These are phyloP conservation scores for Citrus glauca DNA, from an alignment of 345 rosid species.

Conservation along the genomic window DNA sequence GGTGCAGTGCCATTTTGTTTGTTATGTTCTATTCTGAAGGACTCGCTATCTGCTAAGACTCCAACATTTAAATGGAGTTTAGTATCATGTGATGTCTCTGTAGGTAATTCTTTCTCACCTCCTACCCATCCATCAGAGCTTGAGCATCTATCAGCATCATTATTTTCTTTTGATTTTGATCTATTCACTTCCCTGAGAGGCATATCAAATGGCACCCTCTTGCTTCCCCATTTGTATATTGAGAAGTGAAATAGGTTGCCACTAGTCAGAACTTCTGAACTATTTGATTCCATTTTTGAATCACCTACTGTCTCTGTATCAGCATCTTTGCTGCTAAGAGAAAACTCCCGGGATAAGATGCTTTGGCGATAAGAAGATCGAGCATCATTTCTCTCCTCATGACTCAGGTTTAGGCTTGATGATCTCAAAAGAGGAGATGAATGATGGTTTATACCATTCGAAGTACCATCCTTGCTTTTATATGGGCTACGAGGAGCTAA, in stretches of 20 bases:
- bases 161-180: constrained; percentile 39
- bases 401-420: constrained; percentile 33
- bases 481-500: constrained; percentile 30
- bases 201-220: constrained; percentile 49
- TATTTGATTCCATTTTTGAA: constrained; percentile 24
- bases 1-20: constrained; percentile 10
- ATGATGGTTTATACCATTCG: constrained; percentile 22
- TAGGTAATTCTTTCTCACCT: constrained; percentile 18
- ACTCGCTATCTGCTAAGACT: constrained; percentile 5
- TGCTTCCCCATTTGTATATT: constrained; percentile 88
- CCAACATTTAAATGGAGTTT: background rate
- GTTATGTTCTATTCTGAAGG: constrained; percentile 15
- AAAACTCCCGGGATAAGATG: constrained; percentile 30
- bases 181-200: constrained; percentile 38
- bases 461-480: constrained; percentile 37
- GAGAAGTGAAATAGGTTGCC: constrained; percentile 73
- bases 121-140: constrained; percentile 26
- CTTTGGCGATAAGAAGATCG: constrained; percentile 21
- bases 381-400: constrained; percentile 24
- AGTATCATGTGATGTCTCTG: constrained; percentile 13
- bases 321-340: constrained; percentile 22
- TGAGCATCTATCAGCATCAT: constrained; percentile 29
- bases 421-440: constrained; percentile 47
- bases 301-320: constrained; percentile 21
- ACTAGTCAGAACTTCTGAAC: constrained; percentile 20